phyloP scores from a whole-genome alignment of 164 flowering plant genomes.

The Malania oleifera region DNA sequence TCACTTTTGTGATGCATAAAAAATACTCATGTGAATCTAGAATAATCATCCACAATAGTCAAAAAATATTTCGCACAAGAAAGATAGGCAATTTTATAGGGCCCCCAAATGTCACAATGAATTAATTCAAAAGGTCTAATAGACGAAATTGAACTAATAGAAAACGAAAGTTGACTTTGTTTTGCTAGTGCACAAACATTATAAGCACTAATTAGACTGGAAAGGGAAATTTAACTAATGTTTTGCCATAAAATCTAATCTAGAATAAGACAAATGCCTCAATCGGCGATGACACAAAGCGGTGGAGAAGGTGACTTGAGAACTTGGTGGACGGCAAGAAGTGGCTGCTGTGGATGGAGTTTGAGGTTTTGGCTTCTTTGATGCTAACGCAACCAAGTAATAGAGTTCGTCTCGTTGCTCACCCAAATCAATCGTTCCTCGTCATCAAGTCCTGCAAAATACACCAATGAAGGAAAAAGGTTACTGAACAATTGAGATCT shows the following conservation, averaged over 20 bases:
- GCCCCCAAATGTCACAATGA: slow-evolving; percentile 7
- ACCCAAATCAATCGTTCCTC: no score
- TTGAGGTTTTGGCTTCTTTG: neutral
- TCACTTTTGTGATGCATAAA: no score
- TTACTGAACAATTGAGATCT: no score
- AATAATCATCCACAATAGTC: no score
- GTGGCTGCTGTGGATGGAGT: neutral
- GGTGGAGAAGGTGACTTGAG: neutral
- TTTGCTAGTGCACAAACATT: slow-evolving; percentile 6
- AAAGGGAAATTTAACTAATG: no score
- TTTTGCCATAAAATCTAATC: neutral
- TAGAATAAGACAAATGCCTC: neutral
- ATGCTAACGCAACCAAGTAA: neutral
- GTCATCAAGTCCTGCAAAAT: no score
- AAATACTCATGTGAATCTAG: no score
- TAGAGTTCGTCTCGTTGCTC: neutral
- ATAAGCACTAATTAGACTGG: no score
- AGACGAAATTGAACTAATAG: slow-evolving; percentile 2
- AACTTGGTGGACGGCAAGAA: neutral
- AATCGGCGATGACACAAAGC: neutral
- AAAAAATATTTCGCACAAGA: no score
- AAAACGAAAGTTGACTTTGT: slow-evolving; percentile 2
- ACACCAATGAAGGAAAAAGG: no score
- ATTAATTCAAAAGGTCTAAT: slow-evolving; percentile 6
- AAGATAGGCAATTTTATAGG: no score